These are phyloP conservation scores for Claviceps maximensis DNA, from an alignment of 2,329 filamentous ascomycete genomes.

Conservation along the genomic window DNA sequence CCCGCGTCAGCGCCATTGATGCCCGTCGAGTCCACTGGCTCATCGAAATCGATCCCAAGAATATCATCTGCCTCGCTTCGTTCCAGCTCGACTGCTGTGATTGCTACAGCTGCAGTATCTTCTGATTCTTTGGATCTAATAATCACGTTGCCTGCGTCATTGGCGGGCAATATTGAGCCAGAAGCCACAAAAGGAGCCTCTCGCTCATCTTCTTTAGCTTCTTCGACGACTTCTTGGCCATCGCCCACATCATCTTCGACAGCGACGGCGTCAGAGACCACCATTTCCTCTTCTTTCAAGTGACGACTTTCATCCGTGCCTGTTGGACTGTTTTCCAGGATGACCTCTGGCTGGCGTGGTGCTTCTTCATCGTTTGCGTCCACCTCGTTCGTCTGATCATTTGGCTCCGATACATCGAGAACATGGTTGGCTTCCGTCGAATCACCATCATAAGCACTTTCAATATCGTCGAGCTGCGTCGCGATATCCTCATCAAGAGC, in stretches of 20 bases:
- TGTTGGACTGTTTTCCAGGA: neutral
- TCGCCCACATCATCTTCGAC: slow-evolving; percentile 10
- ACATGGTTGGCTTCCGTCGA: slow-evolving; percentile 9
- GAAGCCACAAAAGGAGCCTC: slow-evolving; percentile 9
- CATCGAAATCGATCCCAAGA: slow-evolving; percentile 3
- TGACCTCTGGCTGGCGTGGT: neutral
- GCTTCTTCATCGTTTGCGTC: neutral
- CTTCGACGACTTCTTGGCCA: slow-evolving; percentile 11
- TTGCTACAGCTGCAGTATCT: neutral
- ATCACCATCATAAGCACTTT: slow-evolving; percentile 10
- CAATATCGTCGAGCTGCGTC: slow-evolving; percentile 10
- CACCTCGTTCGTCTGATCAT: neutral
- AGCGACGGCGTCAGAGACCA: slow-evolving; percentile 4
- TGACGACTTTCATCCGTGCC: neutral
- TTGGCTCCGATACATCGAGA: slow-evolving; percentile 8
- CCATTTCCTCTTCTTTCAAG: neutral
- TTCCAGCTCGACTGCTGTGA: neutral
- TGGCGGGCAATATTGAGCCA: too few relatives aligned
- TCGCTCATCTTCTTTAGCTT: neutral
- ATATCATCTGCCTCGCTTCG: neutral
- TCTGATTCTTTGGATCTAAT: neutral
- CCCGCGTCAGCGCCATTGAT: neutral
- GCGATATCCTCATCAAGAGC: neutral
- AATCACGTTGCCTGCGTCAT: neutral
- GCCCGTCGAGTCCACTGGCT: neutral